These are phyloP conservation scores for Blastobotrys arbuscula DNA, from an alignment of 1,139 yeast species.

Conservation along the genomic window DNA sequence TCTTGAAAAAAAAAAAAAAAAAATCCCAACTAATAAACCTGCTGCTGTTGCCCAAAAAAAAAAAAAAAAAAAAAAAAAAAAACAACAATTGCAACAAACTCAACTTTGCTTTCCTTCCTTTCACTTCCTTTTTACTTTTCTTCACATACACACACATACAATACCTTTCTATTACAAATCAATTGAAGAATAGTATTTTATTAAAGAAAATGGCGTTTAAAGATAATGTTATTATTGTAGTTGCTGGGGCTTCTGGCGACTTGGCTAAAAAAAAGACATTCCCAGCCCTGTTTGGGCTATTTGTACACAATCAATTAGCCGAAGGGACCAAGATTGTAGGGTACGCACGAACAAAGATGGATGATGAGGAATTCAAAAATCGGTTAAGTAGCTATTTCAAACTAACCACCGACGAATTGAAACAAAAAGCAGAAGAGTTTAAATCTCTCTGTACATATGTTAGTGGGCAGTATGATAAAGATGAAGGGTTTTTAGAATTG, in stretches of 20 bases:
- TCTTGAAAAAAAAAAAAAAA: too few relatives aligned
- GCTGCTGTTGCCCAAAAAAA: too few relatives aligned
- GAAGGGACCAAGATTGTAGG: conserved; percentile 70
- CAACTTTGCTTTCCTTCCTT: background rate
- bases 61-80: too few relatives aligned
- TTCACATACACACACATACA: background rate
- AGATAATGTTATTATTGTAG: conserved; percentile 67
- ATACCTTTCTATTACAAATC: background rate
- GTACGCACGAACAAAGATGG: conserved; percentile 79
- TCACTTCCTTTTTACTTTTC: background rate
- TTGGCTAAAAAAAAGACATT: conserved; percentile 91
- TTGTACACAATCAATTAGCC: conserved; percentile 76
- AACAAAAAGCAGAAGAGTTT: conserved; percentile 54
- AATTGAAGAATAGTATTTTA: background rate
- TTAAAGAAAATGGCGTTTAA: conserved; percentile 18
- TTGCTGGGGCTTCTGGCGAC: conserved; percentile 96
- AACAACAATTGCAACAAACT: background rate
- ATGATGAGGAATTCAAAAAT: conserved; percentile 57
- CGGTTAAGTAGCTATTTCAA: conserved; percentile 66
- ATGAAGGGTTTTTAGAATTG: conserved; percentile 63
- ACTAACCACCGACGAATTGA: conserved; percentile 42
- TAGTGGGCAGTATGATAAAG: conserved; percentile 72
- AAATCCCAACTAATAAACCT: too few relatives aligned
- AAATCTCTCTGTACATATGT: conserved; percentile 60
- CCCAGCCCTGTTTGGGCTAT: conserved; percentile 43